Evolutionary conservation across 2,329 filamentous ascomycete species (phyloP).

Genomic region (Fusarium agapanthi): DNA sequence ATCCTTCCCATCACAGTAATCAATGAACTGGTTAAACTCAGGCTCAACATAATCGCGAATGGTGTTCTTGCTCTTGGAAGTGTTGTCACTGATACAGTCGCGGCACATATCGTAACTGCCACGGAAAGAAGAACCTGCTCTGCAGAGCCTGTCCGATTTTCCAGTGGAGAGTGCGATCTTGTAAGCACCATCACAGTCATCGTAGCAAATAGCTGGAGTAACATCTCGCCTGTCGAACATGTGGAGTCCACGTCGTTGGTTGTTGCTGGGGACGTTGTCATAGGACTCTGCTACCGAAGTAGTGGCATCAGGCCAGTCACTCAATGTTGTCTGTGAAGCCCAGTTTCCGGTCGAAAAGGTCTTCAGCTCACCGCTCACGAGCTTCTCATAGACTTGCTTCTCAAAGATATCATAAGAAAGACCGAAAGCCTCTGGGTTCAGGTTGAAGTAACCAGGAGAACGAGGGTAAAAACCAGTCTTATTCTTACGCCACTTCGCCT

Average conservation of each 20-base stretch:
- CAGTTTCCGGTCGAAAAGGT: conserved; percentile 66
- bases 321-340: conserved; percentile 60
- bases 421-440: conserved; percentile 69
- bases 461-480: conserved; percentile 62
- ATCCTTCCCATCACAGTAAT: conserved; percentile 53
- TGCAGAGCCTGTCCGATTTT: conserved; percentile 59
- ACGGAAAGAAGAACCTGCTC: conserved; percentile 51
- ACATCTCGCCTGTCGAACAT: conserved; percentile 52
- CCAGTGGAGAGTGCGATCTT: conserved; percentile 58
- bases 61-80: conserved; percentile 38
- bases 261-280: conserved; percentile 10
- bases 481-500: conserved; percentile 54
- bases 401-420: conserved; percentile 70
- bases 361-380: conserved; percentile 48
- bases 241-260: conserved; percentile 32
- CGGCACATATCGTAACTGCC: conserved; percentile 50
- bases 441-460: conserved; percentile 66
- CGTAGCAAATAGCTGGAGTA: conserved; percentile 61
- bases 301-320: conserved; percentile 42
- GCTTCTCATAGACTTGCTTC: conserved; percentile 50
- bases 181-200: conserved; percentile 60
- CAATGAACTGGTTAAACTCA: conserved; percentile 55
- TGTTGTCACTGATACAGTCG: conserved; percentile 50
- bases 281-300: conserved; percentile 20
- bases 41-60: conserved; percentile 48